Conservation (phyloP, 2,329 filamentous ascomycete genomes). For the Thermothelomyces thermophilus region DNA sequence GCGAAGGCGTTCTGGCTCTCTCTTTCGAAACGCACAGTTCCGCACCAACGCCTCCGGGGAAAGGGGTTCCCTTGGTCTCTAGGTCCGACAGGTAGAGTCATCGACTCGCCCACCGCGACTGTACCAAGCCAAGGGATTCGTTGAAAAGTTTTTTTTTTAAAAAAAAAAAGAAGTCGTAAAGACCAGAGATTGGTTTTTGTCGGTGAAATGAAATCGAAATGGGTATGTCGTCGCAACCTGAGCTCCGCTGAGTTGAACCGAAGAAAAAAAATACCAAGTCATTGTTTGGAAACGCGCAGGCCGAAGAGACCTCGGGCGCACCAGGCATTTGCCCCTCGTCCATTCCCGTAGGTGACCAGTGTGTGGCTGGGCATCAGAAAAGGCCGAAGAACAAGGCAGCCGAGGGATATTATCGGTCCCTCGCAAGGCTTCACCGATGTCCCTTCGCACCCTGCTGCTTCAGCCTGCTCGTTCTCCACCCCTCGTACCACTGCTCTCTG, state of each 20-base stretch:
- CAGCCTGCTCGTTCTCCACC: slow-evolving; percentile 74
- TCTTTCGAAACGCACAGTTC: slow-evolving; percentile 2
- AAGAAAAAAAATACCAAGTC: neutral
- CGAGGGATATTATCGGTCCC: neutral
- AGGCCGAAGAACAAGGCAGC: neutral
- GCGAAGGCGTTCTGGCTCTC: slow-evolving; percentile 9
- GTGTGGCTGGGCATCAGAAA: neutral
- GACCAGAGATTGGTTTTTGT: slow-evolving; percentile 3
- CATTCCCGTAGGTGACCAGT: neutral
- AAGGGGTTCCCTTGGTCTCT: neutral
- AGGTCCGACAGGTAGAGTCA: neutral
- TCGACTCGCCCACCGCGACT: slow-evolving; percentile 2
- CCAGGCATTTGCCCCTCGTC: neutral
- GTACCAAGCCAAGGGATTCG: slow-evolving; percentile 3
- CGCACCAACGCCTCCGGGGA: slow-evolving; percentile 3
- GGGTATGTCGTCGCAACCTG: slow-evolving; percentile 15
- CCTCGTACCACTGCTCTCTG: slow-evolving; percentile 89
- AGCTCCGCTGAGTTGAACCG: neutral
- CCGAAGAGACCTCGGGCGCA: neutral
- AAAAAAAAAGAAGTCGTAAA: slow-evolving; percentile 10
- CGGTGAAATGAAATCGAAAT: slow-evolving; percentile 3
- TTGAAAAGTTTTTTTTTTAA: no score
- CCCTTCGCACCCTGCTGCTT: slow-evolving; percentile 43
- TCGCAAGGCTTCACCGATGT: slow-evolving; percentile 28
- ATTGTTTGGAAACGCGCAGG: neutral